A percentile compares a stretch with the other conserved stretches of the same genome.
Conservation (phyloP, 345 rosid species). For the Populus ilicifolia region DNA sequence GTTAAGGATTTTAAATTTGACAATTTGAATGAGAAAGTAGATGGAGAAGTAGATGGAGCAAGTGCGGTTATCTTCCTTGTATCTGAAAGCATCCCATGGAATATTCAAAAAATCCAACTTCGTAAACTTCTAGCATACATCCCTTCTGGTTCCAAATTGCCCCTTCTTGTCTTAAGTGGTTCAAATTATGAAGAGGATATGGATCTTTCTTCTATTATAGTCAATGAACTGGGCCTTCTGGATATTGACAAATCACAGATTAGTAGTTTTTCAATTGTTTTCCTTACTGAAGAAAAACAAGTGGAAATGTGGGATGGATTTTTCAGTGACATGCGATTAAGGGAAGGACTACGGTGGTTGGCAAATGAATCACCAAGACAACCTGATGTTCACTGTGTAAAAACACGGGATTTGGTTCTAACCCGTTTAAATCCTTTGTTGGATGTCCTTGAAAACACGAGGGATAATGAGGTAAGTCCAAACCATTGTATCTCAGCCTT, state of each 20-base stretch:
- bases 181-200: conserved; percentile 34
- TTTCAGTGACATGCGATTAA: conserved; percentile 59
- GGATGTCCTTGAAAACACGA: conserved; percentile 44
- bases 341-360: conserved; percentile 83
- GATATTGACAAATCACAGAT: conserved; percentile 64
- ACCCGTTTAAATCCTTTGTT: conserved; percentile 47
- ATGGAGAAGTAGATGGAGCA: conserved; percentile 67
- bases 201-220: conserved; percentile 40
- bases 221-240: conserved; percentile 53
- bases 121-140: conserved; percentile 55
- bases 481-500: conserved; percentile 67
- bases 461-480: conserved; percentile 48
- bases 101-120: conserved; percentile 55
- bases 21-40: conserved; percentile 32
- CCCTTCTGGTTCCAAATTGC: conserved; percentile 62
- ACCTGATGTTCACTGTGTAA: conserved; percentile 50
- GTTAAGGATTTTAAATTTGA: conserved; percentile 45
- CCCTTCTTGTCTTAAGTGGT: conserved; percentile 67
- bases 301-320: conserved; percentile 43
- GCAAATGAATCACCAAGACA: conserved; percentile 72
- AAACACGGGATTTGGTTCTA: conserved; percentile 53
- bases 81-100: conserved; percentile 57
- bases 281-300: conserved; percentile 46
- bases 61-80: conserved; percentile 73
- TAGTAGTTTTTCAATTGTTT: conserved; percentile 47